Conservation (phyloP, 2,329 filamentous ascomycete species). For the Raffaelea albimanens region DNA sequence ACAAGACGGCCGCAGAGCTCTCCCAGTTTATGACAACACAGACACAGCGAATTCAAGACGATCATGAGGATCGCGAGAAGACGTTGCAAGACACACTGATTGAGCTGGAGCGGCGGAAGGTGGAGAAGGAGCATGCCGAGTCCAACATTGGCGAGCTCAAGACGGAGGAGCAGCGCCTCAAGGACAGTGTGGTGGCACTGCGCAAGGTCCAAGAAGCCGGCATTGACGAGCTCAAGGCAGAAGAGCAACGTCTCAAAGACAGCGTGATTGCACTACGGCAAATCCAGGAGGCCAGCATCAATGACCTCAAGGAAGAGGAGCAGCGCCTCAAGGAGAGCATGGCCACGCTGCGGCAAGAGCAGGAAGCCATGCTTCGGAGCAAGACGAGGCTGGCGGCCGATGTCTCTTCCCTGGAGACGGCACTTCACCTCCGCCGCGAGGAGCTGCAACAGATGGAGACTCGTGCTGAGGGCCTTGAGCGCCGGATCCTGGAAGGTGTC, state of each 20-base stretch:
- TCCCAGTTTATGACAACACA: constrained; percentile 72
- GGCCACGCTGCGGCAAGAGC: constrained; percentile 52
- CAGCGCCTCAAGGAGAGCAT: constrained; percentile 45
- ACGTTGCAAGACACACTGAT: constrained; percentile 71
- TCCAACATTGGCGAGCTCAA: constrained; percentile 38
- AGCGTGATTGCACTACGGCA: constrained; percentile 41
- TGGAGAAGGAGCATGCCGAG: constrained; percentile 54
- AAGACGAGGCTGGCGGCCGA: constrained; percentile 76
- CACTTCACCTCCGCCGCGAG: constrained; percentile 77
- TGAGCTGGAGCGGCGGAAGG: constrained; percentile 66
- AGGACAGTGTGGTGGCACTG: constrained; percentile 41
- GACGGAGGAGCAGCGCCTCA: constrained; percentile 42
- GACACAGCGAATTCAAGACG: constrained; percentile 63
- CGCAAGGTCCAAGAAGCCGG: constrained; percentile 27
- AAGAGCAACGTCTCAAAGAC: constrained; percentile 44
- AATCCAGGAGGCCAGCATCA: constrained; percentile 25
- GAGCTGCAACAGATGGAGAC: constrained; percentile 86
- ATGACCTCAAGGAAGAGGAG: constrained; percentile 38
- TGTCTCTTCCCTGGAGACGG: constrained; percentile 83
- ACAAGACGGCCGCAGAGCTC: constrained; percentile 74
- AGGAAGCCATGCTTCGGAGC: constrained; percentile 66
- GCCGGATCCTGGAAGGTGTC: constrained; percentile 86
- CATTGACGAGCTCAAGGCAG: constrained; percentile 38
- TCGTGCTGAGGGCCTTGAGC: constrained; percentile 80
- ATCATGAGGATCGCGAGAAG: constrained; percentile 69